phyloP scores from a whole-genome alignment of 345 rosid genomes.

The Euphorbia peplus region DNA sequence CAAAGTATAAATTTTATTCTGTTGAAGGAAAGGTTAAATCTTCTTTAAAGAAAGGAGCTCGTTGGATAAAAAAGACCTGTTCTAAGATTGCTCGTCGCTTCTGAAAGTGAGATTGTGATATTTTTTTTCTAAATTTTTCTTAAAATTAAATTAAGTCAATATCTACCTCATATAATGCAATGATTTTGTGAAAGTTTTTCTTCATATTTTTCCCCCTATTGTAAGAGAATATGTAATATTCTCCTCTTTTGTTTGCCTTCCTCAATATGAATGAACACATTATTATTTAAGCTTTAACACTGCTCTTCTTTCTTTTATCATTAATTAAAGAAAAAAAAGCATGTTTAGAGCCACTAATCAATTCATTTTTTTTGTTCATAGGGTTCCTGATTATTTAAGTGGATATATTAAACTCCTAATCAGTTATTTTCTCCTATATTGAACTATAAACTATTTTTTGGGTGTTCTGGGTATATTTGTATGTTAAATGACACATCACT shows the following conservation, averaged over 20 bases:
- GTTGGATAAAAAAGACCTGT: slow-evolving; percentile 55
- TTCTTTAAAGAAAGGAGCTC: slow-evolving; percentile 41
- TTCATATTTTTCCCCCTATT: background rate
- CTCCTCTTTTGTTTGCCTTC: background rate
- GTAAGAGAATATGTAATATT: background rate
- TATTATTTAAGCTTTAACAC: background rate
- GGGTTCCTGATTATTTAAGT: no score
- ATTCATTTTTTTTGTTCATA: no score
- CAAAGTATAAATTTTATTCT: slow-evolving; percentile 46
- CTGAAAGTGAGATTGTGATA: background rate
- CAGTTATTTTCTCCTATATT: no score
- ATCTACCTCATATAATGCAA: background rate
- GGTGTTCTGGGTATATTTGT: no score
- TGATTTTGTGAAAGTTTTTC: background rate
- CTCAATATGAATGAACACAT: background rate
- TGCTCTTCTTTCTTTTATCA: no score
- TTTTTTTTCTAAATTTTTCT: no score
- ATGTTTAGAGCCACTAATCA: no score
- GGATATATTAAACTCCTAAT: no score
- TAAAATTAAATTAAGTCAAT: no score
- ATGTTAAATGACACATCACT: no score
- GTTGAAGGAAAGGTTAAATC: slow-evolving; percentile 46
- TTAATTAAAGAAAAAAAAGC: no score
- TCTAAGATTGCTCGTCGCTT: slow-evolving; percentile 29
- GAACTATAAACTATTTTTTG: no score